phyloP scores from a whole-genome alignment of 306 rosid genomes.

The Citrullus mucosospermus region DNA sequence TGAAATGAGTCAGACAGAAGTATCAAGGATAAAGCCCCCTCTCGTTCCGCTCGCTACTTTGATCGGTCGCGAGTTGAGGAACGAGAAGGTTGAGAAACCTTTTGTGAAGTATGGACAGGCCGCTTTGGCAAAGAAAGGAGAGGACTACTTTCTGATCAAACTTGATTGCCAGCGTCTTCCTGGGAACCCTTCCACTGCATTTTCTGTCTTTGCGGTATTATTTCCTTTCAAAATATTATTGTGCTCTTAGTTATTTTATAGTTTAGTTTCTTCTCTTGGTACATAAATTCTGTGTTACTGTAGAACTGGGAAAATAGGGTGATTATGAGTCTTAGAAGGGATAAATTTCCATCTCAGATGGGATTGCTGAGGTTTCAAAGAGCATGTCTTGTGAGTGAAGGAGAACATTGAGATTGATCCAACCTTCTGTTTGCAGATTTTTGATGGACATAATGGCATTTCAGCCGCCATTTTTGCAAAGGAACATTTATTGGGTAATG shows the following conservation, averaged over 20 bases:
- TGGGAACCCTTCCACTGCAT: conserved; percentile 55
- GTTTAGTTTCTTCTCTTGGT: not conserved
- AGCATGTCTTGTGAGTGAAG: conserved; percentile 1
- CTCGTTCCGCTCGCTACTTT: conserved; percentile 84
- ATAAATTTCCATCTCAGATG: not conserved
- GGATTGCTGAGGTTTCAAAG: conserved; percentile 4
- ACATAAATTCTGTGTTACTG: not conserved
- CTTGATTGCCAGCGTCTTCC: conserved; percentile 67
- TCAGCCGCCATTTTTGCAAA: conserved; percentile 90
- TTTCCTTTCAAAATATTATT: not conserved
- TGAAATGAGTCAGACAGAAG: conserved; percentile 61
- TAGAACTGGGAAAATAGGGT: not conserved
- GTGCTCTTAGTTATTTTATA: conserved; percentile 1
- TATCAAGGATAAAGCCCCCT: conserved; percentile 41
- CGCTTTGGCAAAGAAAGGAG: conserved; percentile 97
- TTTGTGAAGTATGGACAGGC: conserved; percentile 89
- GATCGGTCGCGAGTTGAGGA: conserved; percentile 87
- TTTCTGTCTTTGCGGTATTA: conserved; percentile 89
- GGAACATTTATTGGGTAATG: conserved; percentile 66
- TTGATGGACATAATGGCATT: conserved; percentile 96
- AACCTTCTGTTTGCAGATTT: conserved; percentile 54
- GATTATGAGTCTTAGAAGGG: not conserved
- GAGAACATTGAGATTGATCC: conserved; percentile 2
- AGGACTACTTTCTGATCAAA: conserved; percentile 84
- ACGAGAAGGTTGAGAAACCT: conserved; percentile 63